Conservation (phyloP, 108 stramenopile species). For the Cyclotella baltica region DNA sequence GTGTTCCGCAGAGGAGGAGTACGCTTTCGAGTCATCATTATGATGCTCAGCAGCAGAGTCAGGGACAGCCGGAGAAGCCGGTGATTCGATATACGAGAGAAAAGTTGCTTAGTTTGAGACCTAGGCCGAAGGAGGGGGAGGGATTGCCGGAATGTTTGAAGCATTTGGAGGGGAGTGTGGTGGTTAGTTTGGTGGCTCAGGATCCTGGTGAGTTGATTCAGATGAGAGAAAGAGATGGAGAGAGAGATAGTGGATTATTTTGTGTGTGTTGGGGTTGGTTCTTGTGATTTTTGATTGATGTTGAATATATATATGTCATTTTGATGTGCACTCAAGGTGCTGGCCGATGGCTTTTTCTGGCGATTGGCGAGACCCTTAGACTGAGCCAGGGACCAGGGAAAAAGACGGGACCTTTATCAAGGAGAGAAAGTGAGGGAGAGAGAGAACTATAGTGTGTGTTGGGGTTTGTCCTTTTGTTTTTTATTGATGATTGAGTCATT, state of each 20-base stretch:
- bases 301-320: too few species aligned
- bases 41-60: slow-evolving; percentile 2
- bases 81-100: slow-evolving; percentile 82
- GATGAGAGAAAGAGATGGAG: not conserved
- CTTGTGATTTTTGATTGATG: too few species aligned
- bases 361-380: too few species aligned
- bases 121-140: slow-evolving; percentile 37
- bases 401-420: too few species aligned
- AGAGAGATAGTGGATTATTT: not conserved
- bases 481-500: too few species aligned
- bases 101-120: slow-evolving; percentile 75
- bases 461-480: too few species aligned
- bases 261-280: not conserved
- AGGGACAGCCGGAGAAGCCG: slow-evolving; percentile 44
- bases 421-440: too few species aligned
- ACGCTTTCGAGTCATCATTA: not conserved
- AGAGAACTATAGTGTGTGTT: too few species aligned
- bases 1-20: slow-evolving; percentile 2
- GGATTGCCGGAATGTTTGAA: slow-evolving; percentile 54
- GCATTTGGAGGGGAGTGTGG: slow-evolving; percentile 60
- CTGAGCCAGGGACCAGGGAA: too few species aligned
- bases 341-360: too few species aligned
- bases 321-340: too few species aligned
- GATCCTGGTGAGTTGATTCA: slow-evolving; percentile 75
- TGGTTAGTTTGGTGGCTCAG: slow-evolving; percentile 63